Evolutionary conservation across 176 grass and related monocot species (phyloP).

Genomic region (Coix lacrymajobi): DNA sequence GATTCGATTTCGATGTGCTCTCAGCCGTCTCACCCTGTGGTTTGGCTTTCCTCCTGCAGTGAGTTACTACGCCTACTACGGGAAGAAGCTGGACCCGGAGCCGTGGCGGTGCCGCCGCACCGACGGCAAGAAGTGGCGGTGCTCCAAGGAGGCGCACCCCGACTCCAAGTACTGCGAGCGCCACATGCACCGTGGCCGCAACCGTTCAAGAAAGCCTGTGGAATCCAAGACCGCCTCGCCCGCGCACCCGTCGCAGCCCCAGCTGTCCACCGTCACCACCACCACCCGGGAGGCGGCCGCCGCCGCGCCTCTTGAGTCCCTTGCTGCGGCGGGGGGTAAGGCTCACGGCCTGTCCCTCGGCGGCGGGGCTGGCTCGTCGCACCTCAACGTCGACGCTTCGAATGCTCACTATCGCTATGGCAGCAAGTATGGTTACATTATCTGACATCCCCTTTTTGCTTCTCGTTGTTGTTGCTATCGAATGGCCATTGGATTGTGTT

Average conservation of each 20-base stretch:
- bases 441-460: not conserved
- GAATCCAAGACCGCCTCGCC: slow-evolving; percentile 78
- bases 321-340: slow-evolving; percentile 19
- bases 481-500: not conserved
- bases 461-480: not conserved
- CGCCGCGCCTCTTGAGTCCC: slow-evolving; percentile 23
- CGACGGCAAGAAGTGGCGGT: slow-evolving; percentile 99
- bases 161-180: slow-evolving; percentile 99
- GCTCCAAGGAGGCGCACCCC: slow-evolving; percentile 98
- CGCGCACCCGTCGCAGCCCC: slow-evolving; percentile 42
- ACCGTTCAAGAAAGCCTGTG: slow-evolving; percentile 99
- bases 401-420: slow-evolving; percentile 26
- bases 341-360: slow-evolving; percentile 57
- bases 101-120: slow-evolving; percentile 95
- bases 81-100: slow-evolving; percentile 97
- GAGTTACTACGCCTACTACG: slow-evolving; percentile 92
- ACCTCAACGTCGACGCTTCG: slow-evolving; percentile 38
- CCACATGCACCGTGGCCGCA: slow-evolving; percentile 99
- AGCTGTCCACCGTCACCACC: slow-evolving; percentile 49
- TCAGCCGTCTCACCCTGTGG: not conserved
- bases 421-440: slow-evolving; percentile 34
- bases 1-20: slow-evolving; percentile 1
- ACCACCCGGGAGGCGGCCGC: slow-evolving; percentile 28
- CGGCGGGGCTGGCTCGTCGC: slow-evolving; percentile 46
- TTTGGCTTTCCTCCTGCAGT: slow-evolving; percentile 33